Evolutionary conservation across 495 filamentous ascomycete genomes (phyloP).

Genomic region (Xylaria curta): DNA sequence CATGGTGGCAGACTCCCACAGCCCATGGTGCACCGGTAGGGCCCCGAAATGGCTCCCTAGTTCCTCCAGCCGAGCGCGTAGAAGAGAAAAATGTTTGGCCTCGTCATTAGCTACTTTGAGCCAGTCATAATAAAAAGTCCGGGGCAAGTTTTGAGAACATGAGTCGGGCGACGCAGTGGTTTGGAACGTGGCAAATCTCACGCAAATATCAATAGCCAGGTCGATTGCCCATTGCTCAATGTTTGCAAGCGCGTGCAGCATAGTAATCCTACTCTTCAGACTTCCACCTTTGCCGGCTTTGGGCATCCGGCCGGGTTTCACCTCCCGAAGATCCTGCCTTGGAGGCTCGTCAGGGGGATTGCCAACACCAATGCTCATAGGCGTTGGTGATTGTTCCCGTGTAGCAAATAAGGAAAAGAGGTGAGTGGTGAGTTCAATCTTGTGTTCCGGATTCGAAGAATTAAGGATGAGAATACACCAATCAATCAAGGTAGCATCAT

Average conservation of each 20-base stretch:
- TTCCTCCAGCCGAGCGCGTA: slow-evolving; percentile 57
- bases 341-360: slow-evolving; percentile 55
- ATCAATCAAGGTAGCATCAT: slow-evolving; percentile 56
- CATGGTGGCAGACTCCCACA: slow-evolving; percentile 56
- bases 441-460: slow-evolving; percentile 58
- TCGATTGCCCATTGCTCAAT: slow-evolving; percentile 64
- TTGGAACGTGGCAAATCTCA: slow-evolving; percentile 58
- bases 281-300: slow-evolving; percentile 52
- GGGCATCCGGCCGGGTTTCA: slow-evolving; percentile 54
- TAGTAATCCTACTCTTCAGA: slow-evolving; percentile 56
- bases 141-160: slow-evolving; percentile 45
- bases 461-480: slow-evolving; percentile 60
- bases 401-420: slow-evolving; percentile 53
- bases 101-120: slow-evolving; percentile 61
- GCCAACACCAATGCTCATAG: slow-evolving; percentile 55
- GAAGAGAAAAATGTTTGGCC: slow-evolving; percentile 60
- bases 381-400: slow-evolving; percentile 47
- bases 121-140: slow-evolving; percentile 62
- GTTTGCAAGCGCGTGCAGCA: slow-evolving; percentile 61
- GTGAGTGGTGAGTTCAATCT: slow-evolving; percentile 59
- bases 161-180: slow-evolving; percentile 33
- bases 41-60: slow-evolving; percentile 58
- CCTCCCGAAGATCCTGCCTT: slow-evolving; percentile 50
- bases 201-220: slow-evolving; percentile 61
- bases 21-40: slow-evolving; percentile 57